Evolutionary conservation across 2,329 filamentous ascomycete species (phyloP), one percentile per base, ranked within the genome.

Genomic region (Fusarium scirpi): DNA sequence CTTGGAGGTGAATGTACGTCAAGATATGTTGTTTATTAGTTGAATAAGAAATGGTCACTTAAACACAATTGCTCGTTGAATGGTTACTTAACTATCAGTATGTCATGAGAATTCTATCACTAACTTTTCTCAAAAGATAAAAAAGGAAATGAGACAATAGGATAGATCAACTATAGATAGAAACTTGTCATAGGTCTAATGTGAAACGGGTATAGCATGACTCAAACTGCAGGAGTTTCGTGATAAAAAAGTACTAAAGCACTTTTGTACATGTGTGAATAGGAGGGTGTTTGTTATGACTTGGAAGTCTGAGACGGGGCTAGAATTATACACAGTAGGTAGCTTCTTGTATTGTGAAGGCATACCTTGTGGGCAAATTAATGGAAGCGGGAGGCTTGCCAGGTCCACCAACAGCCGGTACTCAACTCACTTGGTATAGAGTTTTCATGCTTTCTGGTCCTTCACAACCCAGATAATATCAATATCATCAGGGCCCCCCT

Each of bases 21-120:
- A 52, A 52, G 67, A 58, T 46, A 46, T 62, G 67, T 58, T 70
- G 48, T 68, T 66, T 67, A 52, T 55, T 52, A 52, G 59, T 64
- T 55, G 48, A 59, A 64, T 51, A 61, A 67, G 62, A 54, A 46
- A 52, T 51, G 60, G 62, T 68, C 41, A 70, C 47, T 49, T 38
- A 18, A 48, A 32, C 5, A 45, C 30, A 25, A 49, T 43, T 46
- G 11, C 43, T 27, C 18, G 16, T 46, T 15, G 29, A 38, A 25
- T n/a, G 38, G 25, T 32, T 40, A 46, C 27, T 15, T 18, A 13
- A 16, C 29, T 25, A 18, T 25, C 10, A n/a, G 18, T 4, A n/a
- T 55, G 2, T 16, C 18, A 18, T 32, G 13, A 34, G 29, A 25
- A 24, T 27, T 34, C 8, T 24, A 32, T 43, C 15, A 29, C 18